A percentile compares a stretch with the other conserved stretches of the same genome.
These are phyloP conservation scores for Crithidia fasciculata DNA, from an alignment of 208 protist genomes.

Conservation along the genomic window DNA sequence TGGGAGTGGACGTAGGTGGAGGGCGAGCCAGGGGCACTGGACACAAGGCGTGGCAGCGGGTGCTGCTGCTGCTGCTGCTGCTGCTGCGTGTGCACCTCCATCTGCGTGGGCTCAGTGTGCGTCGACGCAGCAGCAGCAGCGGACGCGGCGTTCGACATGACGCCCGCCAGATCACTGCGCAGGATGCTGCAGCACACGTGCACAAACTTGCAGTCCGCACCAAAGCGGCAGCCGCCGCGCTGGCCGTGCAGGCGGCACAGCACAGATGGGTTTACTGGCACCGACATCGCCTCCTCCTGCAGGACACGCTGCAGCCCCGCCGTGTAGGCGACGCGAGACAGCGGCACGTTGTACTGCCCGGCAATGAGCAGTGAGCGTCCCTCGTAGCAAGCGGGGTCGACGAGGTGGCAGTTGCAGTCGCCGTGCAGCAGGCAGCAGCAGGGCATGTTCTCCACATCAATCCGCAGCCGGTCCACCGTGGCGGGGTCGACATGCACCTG, in stretches of 20 bases:
- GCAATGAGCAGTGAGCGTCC: constrained; percentile 30
- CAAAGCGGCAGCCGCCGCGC: constrained; percentile 74
- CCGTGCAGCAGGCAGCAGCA: constrained; percentile 80
- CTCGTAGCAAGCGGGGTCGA: constrained; percentile 23
- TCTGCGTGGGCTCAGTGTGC: background rate
- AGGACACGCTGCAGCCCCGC: constrained; percentile 60
- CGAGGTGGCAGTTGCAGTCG: constrained; percentile 48
- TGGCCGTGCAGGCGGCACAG: constrained; percentile 74
- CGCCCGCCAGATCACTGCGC: constrained; percentile 30
- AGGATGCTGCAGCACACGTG: constrained; percentile 77
- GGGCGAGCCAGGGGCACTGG: constrained; percentile 14
- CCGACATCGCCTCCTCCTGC: constrained; percentile 27
- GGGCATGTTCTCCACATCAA: constrained; percentile 54
- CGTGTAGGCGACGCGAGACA: constrained; percentile 67
- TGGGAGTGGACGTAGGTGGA: constrained; percentile 7
- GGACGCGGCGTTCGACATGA: constrained; percentile 25
- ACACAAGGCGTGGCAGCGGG: background rate
- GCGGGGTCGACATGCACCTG: constrained; percentile 72
- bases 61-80: background rate
- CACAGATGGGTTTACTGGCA: constrained; percentile 19
- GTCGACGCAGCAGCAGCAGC: background rate
- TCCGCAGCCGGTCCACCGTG: constrained; percentile 59
- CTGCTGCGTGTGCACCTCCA: background rate
- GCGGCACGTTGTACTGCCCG: constrained; percentile 41
- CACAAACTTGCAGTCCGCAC: constrained; percentile 82